Conservation (phyloP, 1,139 yeast species). For the Sporopachydermia cereana region DNA sequence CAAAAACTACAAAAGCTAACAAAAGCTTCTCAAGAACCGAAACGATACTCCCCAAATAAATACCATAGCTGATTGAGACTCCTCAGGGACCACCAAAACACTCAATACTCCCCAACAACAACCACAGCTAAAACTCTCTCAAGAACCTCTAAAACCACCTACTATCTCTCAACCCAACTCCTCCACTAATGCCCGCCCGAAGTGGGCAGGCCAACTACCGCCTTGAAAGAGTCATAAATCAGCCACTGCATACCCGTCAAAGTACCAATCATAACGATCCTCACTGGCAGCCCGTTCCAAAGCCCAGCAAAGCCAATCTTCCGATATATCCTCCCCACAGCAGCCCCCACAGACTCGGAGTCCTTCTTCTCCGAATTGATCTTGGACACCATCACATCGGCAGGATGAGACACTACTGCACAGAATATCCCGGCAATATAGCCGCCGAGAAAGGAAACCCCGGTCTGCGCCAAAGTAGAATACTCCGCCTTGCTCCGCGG, state of each 20-base stretch:
- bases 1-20: too few relatives aligned
- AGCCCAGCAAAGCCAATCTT: conserved; percentile 81
- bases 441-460: conserved; percentile 89
- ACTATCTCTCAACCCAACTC: too few relatives aligned
- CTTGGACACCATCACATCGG: conserved; percentile 94
- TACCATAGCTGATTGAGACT: too few relatives aligned
- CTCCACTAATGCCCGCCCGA: conserved; percentile 68
- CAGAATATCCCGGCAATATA: conserved; percentile 94
- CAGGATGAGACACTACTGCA: conserved; percentile 92
- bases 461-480: conserved; percentile 63
- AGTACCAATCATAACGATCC: conserved; percentile 95
- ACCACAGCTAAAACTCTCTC: too few relatives aligned
- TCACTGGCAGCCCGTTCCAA: conserved; percentile 90
- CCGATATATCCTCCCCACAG: conserved; percentile 60
- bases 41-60: too few relatives aligned
- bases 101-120: too few relatives aligned
- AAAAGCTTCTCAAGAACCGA: too few relatives aligned
- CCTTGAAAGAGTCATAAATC: conserved; percentile 89
- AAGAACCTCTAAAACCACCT: too few relatives aligned
- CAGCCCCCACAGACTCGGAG: conserved; percentile 54
- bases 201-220: conserved; percentile 82
- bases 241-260: conserved; percentile 96
- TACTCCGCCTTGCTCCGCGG: conserved; percentile 43
- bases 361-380: conserved; percentile 64
- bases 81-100: too few relatives aligned